These are phyloP conservation scores for Phragmites australis DNA, from an alignment of 176 grass and related monocot genomes.

Conservation along the genomic window DNA sequence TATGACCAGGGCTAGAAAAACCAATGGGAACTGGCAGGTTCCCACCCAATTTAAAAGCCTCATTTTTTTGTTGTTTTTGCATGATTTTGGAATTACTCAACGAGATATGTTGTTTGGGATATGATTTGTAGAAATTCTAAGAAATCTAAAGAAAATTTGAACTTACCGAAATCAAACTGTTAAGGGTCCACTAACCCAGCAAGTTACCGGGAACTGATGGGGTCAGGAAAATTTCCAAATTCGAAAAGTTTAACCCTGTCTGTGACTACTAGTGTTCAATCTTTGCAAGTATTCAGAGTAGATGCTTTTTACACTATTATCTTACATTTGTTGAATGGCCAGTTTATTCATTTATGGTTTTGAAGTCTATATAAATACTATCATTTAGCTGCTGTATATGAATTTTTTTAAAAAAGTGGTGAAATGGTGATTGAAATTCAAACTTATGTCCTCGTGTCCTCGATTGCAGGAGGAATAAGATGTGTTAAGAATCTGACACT, in stretches of 20 bases:
- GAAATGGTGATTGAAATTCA: constrained; percentile 20
- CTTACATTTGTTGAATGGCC: constrained; percentile 11
- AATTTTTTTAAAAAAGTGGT: too few relatives aligned
- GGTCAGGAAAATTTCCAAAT: not conserved
- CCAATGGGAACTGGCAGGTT: not conserved
- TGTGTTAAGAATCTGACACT: constrained; percentile 94
- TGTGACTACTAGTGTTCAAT: not conserved
- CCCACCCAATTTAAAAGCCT: not conserved
- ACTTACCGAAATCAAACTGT: not conserved
- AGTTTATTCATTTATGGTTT: constrained; percentile 31
- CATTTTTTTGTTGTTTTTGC: not conserved
- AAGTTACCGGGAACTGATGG: not conserved
- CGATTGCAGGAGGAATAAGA: constrained; percentile 85
- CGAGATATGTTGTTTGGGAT: not conserved
- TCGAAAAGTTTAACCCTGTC: not conserved
- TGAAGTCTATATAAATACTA: constrained; percentile 13
- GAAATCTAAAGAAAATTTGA: not conserved
- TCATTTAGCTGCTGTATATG: not conserved
- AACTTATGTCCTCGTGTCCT: too few relatives aligned
- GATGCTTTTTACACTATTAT: constrained; percentile 4
- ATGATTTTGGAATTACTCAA: not conserved
- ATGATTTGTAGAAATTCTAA: not conserved
- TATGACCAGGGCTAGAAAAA: not conserved
- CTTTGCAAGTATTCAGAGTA: not conserved
- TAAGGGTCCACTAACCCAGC: not conserved